Evolutionary conservation across 345 rosid species (phyloP).

Genomic region (Reutealis trisperma): DNA sequence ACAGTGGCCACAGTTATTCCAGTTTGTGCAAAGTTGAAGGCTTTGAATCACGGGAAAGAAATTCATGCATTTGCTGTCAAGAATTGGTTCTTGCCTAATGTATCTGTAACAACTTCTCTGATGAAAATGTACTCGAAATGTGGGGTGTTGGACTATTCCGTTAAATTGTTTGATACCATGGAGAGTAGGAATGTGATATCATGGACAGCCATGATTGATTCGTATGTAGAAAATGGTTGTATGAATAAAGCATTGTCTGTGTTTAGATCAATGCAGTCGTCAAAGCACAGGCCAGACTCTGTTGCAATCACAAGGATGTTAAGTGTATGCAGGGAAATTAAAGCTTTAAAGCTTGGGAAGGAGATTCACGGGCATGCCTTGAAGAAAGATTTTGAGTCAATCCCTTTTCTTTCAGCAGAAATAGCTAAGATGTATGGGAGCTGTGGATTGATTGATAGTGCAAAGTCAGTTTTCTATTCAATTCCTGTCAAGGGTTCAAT

Average conservation of each 20-base stretch:
- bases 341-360: slow-evolving; percentile 63
- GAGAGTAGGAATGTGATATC: slow-evolving; percentile 28
- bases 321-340: slow-evolving; percentile 51
- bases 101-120: slow-evolving; percentile 67
- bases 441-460: slow-evolving; percentile 50
- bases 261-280: slow-evolving; percentile 65
- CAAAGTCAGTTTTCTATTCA: slow-evolving; percentile 52
- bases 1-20: slow-evolving; percentile 76
- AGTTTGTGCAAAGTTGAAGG: slow-evolving; percentile 67
- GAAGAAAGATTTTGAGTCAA: slow-evolving; percentile 55
- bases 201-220: slow-evolving; percentile 48
- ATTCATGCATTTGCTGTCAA: slow-evolving; percentile 79
- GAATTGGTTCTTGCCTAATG: slow-evolving; percentile 69
- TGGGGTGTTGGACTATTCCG: slow-evolving; percentile 49
- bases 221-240: slow-evolving; percentile 44
- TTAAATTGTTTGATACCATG: slow-evolving; percentile 51
- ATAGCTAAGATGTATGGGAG: slow-evolving; percentile 71
- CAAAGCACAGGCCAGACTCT: slow-evolving; percentile 72
- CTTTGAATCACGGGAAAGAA: slow-evolving; percentile 74
- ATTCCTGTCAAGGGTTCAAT: slow-evolving; percentile 66
- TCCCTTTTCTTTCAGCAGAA: slow-evolving; percentile 68
- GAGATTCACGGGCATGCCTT: slow-evolving; percentile 74
- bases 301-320: slow-evolving; percentile 68
- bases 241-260: slow-evolving; percentile 42
- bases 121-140: slow-evolving; percentile 87